Evolutionary conservation across 2,329 filamentous ascomycete species (phyloP).

Genomic region (Fusarium anguioides): DNA sequence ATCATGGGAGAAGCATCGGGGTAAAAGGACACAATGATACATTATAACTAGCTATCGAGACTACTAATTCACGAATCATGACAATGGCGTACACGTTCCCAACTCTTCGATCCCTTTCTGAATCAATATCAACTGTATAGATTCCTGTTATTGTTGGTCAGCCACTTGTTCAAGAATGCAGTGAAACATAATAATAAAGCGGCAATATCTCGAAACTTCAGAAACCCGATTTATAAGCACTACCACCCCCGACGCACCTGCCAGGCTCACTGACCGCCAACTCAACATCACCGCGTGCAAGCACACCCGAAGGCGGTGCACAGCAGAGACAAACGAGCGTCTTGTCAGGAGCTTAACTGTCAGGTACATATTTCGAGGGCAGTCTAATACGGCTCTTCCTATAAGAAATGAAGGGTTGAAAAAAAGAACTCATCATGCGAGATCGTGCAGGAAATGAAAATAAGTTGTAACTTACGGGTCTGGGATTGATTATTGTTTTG

Average conservation of each 20-base stretch:
- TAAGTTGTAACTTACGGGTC: constrained; percentile 17
- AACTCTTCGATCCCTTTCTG: background rate
- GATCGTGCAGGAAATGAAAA: constrained; percentile 24
- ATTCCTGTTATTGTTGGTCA: constrained; percentile 35
- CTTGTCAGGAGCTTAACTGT: constrained; percentile 39
- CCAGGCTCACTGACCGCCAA: constrained; percentile 43
- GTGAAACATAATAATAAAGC: constrained; percentile 4
- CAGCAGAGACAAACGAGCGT: constrained; percentile 33
- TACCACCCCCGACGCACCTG: constrained; percentile 53
- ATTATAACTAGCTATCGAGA: constrained; percentile 38
- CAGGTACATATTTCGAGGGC: constrained; percentile 43
- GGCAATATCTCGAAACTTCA: constrained; percentile 51
- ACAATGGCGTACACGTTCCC: background rate
- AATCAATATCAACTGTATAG: background rate
- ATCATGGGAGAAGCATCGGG: constrained; percentile 2
- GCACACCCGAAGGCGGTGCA: constrained; percentile 48
- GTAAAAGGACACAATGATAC: constrained; percentile 20
- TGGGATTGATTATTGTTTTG: background rate
- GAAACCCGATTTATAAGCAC: constrained; percentile 61
- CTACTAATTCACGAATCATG: constrained; percentile 32
- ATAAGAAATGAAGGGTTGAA: constrained; percentile 54
- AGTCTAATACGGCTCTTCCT: constrained; percentile 63
- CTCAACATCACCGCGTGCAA: constrained; percentile 48
- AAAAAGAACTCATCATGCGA: constrained; percentile 56
- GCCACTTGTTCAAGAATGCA: constrained; percentile 4